Evolutionary conservation across 129 eudicot species (phyloP).

Genomic region (Silybum marianum): DNA sequence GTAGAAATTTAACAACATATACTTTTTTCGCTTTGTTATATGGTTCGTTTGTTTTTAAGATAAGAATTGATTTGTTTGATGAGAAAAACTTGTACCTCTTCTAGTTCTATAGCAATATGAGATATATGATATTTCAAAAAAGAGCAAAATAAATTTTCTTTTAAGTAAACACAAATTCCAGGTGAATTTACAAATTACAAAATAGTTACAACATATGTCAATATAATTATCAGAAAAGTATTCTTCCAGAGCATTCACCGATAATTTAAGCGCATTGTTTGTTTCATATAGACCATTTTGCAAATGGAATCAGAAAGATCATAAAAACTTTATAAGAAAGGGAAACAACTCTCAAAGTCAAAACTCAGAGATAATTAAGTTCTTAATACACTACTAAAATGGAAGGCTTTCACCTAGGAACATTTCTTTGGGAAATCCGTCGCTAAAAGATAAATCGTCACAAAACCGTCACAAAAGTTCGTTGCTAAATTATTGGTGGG

Average conservation of each 20-base stretch:
- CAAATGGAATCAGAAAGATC: constrained; percentile 21
- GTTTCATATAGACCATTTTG: constrained; percentile 86
- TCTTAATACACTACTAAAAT: neutral
- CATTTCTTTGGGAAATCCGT: too few relatives aligned
- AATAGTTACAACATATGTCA: too few relatives aligned
- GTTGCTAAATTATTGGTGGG: too few relatives aligned
- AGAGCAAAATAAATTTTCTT: neutral
- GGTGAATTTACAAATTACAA: constrained; percentile 31
- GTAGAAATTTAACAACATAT: neutral
- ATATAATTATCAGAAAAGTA: too few relatives aligned
- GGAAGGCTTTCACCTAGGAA: too few relatives aligned
- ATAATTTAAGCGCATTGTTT: constrained; percentile 82
- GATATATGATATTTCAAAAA: neutral
- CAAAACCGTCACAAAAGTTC: too few relatives aligned
- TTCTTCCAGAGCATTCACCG: constrained; percentile 48
- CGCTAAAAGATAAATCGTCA: too few relatives aligned
- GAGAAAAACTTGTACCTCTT: neutral
- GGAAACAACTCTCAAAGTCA: neutral
- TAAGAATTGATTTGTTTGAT: neutral
- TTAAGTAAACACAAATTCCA: neutral
- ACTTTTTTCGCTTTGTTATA: neutral
- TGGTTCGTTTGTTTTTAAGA: neutral
- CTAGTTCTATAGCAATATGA: neutral
- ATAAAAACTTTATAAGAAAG: neutral
- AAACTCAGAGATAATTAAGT: neutral